These are phyloP conservation scores for Thoreauomyces humboldtii DNA, from an alignment of 192 early-diverging fungal genomes.

Conservation along the genomic window DNA sequence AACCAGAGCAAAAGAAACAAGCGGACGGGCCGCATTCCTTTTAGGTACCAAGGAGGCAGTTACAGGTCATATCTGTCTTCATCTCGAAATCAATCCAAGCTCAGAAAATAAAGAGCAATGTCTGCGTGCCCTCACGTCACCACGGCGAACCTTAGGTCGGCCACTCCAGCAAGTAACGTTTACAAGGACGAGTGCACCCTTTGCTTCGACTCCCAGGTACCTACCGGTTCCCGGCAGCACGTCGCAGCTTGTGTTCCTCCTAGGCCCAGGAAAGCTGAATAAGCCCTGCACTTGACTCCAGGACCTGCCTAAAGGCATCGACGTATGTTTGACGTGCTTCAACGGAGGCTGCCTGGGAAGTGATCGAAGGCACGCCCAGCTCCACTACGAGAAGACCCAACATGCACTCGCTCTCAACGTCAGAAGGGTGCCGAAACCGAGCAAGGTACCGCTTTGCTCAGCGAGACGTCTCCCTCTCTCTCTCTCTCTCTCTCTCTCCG, in stretches of 20 bases:
- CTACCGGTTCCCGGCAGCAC: no score
- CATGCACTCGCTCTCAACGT: conserved; percentile 88
- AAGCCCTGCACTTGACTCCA: conserved; percentile 32
- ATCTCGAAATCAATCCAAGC: background rate
- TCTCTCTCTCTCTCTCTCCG: no score
- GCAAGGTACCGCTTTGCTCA: no score
- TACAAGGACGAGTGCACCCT: conserved; percentile 96
- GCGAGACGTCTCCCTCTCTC: no score
- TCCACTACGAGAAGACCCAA: conserved; percentile 68
- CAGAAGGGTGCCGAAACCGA: conserved; percentile 45
- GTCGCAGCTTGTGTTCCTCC: no score
- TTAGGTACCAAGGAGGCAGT: no score
- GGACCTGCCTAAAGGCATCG: conserved; percentile 75
- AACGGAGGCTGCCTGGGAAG: conserved; percentile 78
- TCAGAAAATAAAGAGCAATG: background rate
- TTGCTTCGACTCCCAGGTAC: conserved; percentile 82
- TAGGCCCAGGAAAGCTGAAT: no score
- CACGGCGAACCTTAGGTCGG: background rate
- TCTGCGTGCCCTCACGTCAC: background rate
- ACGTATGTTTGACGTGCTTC: conserved; percentile 94
- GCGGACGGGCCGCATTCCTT: no score
- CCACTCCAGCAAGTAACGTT: conserved; percentile 44
- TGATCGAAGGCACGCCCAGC: conserved; percentile 68
- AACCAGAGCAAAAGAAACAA: no score
- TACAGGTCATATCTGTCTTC: no score